These are phyloP conservation scores for Cladosporium halotolerans DNA, from an alignment of 2,329 filamentous ascomycete genomes.

Conservation along the genomic window DNA sequence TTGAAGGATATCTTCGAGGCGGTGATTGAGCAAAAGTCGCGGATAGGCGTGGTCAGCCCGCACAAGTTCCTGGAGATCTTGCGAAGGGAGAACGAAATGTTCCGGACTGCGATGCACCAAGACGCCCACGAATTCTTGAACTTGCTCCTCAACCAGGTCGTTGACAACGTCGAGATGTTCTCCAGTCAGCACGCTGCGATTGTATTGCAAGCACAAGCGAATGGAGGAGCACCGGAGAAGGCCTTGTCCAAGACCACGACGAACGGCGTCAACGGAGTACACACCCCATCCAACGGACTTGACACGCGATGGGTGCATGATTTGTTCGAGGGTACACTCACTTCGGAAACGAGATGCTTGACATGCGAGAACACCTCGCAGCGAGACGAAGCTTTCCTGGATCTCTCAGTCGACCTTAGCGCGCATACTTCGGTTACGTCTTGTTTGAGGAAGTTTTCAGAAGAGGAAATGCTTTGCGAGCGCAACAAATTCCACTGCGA, in stretches of 20 bases:
- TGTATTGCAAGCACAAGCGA: conserved; percentile 14
- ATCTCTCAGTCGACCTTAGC: conserved; percentile 91
- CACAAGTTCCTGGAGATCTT: conserved; percentile 91
- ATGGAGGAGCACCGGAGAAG: conserved; percentile 23
- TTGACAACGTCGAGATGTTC: conserved; percentile 87
- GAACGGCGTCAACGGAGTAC: conserved; percentile 16
- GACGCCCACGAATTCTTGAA: conserved; percentile 98
- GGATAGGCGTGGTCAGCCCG: conserved; percentile 85
- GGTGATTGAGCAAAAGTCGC: conserved; percentile 70
- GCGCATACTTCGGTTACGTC: conserved; percentile 95
- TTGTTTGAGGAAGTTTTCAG: conserved; percentile 90
- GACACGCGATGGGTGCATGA: conserved; percentile 81
- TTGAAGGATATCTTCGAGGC: conserved; percentile 95
- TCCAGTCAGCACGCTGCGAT: conserved; percentile 55
- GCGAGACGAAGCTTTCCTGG: conserved; percentile 89
- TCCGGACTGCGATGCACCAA: conserved; percentile 93
- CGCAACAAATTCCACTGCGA: conserved; percentile 99
- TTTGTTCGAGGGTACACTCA: conserved; percentile 89
- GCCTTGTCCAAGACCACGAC: conserved; percentile 16
- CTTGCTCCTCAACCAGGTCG: conserved; percentile 88
- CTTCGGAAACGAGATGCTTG: conserved; percentile 91
- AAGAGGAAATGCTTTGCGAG: conserved; percentile 97
- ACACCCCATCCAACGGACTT: conserved; percentile 16
- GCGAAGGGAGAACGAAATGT: conserved; percentile 93
- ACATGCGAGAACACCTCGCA: conserved; percentile 95